Evolutionary conservation across 306 rosid genomes (phyloP), one percentile per base, ranked within the genome.

Genomic region (Cucurbita ficifolia): DNA sequence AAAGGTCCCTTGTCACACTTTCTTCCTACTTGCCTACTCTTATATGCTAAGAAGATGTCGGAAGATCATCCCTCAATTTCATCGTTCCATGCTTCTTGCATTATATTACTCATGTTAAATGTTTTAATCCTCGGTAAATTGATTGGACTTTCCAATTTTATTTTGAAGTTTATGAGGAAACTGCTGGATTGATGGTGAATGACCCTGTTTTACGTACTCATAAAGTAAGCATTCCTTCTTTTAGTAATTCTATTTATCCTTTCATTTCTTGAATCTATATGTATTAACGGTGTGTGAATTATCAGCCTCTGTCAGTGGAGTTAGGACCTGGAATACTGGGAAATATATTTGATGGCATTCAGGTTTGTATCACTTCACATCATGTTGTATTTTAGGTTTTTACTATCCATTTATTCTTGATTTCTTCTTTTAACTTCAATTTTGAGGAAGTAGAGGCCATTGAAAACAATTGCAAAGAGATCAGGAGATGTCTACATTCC

Each of bases 401-500:
- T 48, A 29, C 55, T 18, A n/a, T 53, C 74, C 64, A 55, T 50
- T 57, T 16, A 48, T 38, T 59, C 11, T 35, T 70, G 8, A 14
- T 10, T 39, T 59, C 36, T 50, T 72, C 5, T 13, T 35, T 52
- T 46, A 10, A 21, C 35, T 65, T 35, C 11, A 24, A 29, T 63
- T 36, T 62, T 40, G 75, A 21, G 40, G 61, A 56, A 40, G 24
- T 83, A 95, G 99, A 88, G 99, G 89, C 99, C 99, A 51, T 76
- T 95, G 88, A 95, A 95, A 88, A 95, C 99, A 75, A 95, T 95
- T 79, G 97, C 97, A 40, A 95, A 81, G 85, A 84, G 33, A 82
- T 95, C 96, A 10, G 99, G 96, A 51, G 99, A 95, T 86, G 99
- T 95, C 80, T 95, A 95, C 79, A 95, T 95, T 78, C 99, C 97